Evolutionary conservation across 2,329 filamentous ascomycete species (phyloP), one percentile per base, ranked within the genome.

Genomic region (Phoma sp.): DNA sequence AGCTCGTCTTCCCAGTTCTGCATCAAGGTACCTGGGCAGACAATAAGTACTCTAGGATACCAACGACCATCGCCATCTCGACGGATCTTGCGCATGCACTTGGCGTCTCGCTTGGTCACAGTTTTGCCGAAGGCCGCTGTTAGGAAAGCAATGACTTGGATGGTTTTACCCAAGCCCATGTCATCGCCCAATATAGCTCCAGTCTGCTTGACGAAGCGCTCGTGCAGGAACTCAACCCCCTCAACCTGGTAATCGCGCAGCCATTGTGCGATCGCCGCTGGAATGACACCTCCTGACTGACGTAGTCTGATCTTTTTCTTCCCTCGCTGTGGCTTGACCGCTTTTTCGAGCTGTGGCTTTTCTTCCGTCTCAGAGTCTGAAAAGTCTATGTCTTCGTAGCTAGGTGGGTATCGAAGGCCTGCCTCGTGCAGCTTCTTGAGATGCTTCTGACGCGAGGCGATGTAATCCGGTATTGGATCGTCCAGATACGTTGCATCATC

Each of bases 151-250:
- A 92, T 95, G 24, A 99, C 91, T 74, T 99, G 95, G 2, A 99
- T 91, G 0, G 95, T 99, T 76, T 99, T 99, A 0, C 95, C 95
- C 29, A 99, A 77, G 19, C 95, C 95, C 95, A 99, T 99, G 69
- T 99, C 95, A 70, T 99, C 95, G 3, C 94, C 93, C 0, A 99
- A 82, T 21, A 99, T 90, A 1, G 90, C 92, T 1, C 95, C 95
- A 64, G 88, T 89, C 69, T 99, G 95, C 62, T 91, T 94, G 4
- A 97, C 89, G 70, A 98, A 98, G 21, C 91, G 84, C 56, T 91
- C 85, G 71, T 98, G 93, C 7, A 99, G 81, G 67, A 97, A 98
- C 29, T 85, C 83, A 13, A 89, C 91, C 5, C 95, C 95, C 25
- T 90, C 84, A 1, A 98, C 82, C 73, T 99, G 95, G 68, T 99